These are phyloP conservation scores for Aspergillus kassunensis DNA, from an alignment of 495 filamentous ascomycete genomes.

Conservation along the genomic window DNA sequence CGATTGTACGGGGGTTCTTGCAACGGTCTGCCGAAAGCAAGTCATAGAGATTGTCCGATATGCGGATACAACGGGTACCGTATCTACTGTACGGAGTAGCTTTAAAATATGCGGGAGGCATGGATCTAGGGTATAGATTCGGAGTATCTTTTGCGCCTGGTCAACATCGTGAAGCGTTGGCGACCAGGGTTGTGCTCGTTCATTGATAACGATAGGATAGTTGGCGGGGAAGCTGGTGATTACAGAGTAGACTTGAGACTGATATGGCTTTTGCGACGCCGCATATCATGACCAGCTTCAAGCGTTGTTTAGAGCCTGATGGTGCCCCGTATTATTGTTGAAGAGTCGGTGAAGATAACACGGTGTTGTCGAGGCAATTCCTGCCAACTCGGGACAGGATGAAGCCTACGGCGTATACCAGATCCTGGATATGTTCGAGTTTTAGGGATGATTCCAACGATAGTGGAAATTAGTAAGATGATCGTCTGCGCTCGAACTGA, in stretches of 20 bases:
- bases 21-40: neutral
- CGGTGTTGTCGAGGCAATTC: slow-evolving; percentile 8
- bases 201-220: neutral
- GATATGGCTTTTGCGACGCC: neutral
- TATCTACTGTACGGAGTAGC: no score
- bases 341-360: slow-evolving; percentile 9
- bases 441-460: slow-evolving; percentile 4
- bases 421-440: slow-evolving; percentile 21
- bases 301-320: no score
- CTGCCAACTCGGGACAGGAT: slow-evolving; percentile 19
- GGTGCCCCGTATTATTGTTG: no score
- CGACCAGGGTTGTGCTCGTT: neutral
- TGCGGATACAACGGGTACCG: neutral
- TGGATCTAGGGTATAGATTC: neutral
- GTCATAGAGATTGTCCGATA: neutral
- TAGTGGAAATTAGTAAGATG: slow-evolving; percentile 22
- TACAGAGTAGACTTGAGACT: neutral
- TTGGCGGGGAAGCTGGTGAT: neutral
- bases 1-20: neutral
- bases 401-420: slow-evolving; percentile 26
- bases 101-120: neutral
- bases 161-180: neutral
- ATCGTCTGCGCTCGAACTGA: slow-evolving; percentile 1
- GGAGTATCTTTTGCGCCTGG: neutral
- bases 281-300: neutral